These are phyloP conservation scores for Stenogyne calaminthoides DNA, from an alignment of 305 asterid species.

Conservation along the genomic window DNA sequence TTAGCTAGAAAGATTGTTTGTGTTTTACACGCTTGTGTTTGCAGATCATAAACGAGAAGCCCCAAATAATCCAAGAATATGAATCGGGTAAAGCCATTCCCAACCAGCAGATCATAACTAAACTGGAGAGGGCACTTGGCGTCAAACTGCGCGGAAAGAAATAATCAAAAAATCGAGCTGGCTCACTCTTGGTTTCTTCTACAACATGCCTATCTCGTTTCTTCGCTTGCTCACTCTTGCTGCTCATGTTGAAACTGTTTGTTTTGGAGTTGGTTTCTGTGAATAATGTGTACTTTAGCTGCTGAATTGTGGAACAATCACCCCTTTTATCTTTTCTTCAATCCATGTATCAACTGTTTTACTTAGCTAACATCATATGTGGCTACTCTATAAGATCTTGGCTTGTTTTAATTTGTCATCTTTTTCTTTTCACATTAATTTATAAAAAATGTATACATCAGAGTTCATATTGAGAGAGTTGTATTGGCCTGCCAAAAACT, in stretches of 20 bases:
- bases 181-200: neutral
- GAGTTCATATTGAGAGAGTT: no score
- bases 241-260: neutral
- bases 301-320: neutral
- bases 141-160: slow-evolving; percentile 86
- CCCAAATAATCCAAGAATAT: slow-evolving; percentile 88
- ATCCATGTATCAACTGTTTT: neutral
- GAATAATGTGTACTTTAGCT: neutral
- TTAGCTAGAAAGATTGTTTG: neutral
- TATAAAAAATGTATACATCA: no score
- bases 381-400: neutral
- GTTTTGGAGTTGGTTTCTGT: neutral
- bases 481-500: neutral
- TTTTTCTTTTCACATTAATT: neutral
- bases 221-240: no score
- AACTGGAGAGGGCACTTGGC: slow-evolving; percentile 93
- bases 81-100: slow-evolving; percentile 99
- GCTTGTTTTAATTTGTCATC: neutral
- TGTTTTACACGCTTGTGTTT: neutral
- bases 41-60: slow-evolving; percentile 96
- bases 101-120: slow-evolving; percentile 83
- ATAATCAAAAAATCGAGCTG: slow-evolving; percentile 20
- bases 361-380: neutral
- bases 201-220: neutral
- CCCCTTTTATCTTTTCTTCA: neutral